A percentile compares a stretch with the other conserved stretches of the same genome.
Evolutionary conservation across 2,329 filamentous ascomycete species (phyloP).

Genomic region (Laburnicola sp.): DNA sequence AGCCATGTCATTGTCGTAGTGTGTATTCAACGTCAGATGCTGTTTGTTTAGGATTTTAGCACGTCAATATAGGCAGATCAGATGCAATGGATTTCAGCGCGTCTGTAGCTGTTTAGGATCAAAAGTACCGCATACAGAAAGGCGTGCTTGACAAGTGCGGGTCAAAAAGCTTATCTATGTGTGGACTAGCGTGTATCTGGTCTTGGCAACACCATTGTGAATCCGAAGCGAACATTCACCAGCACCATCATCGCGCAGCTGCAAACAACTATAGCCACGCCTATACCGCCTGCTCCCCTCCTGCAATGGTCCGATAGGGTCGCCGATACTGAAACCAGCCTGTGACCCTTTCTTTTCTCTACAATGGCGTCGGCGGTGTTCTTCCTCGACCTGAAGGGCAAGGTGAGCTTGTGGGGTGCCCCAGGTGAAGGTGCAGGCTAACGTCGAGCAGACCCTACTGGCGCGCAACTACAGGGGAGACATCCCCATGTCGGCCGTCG

Average conservation of each 20-base stretch:
- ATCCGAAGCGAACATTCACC: slow-evolving; percentile 9
- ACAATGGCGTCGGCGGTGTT: slow-evolving; percentile 96
- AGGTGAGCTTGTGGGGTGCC: slow-evolving; percentile 62
- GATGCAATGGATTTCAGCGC: too few species aligned
- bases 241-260: slow-evolving; percentile 9
- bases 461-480: slow-evolving; percentile 98
- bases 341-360: slow-evolving; percentile 7
- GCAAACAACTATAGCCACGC: slow-evolving; percentile 8
- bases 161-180: background rate
- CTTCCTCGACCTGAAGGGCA: slow-evolving; percentile 99
- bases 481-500: slow-evolving; percentile 98
- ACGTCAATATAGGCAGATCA: too few species aligned
- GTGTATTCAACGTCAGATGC: too few species aligned
- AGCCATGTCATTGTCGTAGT: too few species aligned
- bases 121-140: too few species aligned
- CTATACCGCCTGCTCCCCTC: slow-evolving; percentile 11
- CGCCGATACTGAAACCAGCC: slow-evolving; percentile 2
- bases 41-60: too few species aligned
- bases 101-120: too few species aligned
- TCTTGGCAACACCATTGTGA: slow-evolving; percentile 12
- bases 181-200: slow-evolving; percentile 2
- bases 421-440: slow-evolving; percentile 28
- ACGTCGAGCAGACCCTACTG: slow-evolving; percentile 75
- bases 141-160: slow-evolving; percentile 11
- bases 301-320: slow-evolving; percentile 26